Evolutionary conservation across 2,329 filamentous ascomycete species (phyloP), one percentile per base, ranked within the genome.

Genomic region (Penicillium sp.): DNA sequence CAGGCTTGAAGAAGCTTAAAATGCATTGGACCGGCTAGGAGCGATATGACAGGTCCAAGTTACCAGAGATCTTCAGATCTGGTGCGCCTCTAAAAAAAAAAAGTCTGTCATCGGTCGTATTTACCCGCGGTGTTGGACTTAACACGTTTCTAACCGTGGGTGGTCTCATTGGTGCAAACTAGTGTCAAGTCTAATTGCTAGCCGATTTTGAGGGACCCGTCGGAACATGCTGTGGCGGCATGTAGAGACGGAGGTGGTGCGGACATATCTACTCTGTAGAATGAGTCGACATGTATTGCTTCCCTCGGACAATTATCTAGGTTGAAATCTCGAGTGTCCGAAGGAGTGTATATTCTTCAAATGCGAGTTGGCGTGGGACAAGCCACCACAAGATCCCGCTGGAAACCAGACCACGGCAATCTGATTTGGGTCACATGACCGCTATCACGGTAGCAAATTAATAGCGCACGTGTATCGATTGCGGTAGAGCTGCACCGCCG

Each of bases 391-490:
- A 9, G 9, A 38, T 7, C 16, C 16, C 10, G 10, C 13, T 21
- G 2, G 12, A 12, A 38, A 21, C 16, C 23, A 16, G 28, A 29
- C 28, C 10, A 29, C 3, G 28, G 28, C 28, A 21, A 10, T 13
- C 16, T 12, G 7, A 18, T 16, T 9, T 10, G 5, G n/a, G 54
- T 53, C 50, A 58, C 34, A 46, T 55, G 55, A 42, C 34, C 4
- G 21, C 47, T 7, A 18, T 8, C 9, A 39, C 28, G 29, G 34
- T 43, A 59, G 52, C 59, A 57, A 57, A 61, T 56, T 38, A 31
- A 45, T 15, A 46, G 26, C 49, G 55, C 60, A 63, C 60, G 60
- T 63, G 60, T 54, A 16, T 21, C 38, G 6, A 2, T n/a, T 29
- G 18, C 49, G 34, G 49, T 16, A 42, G 44, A 60, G 54, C 58